These are phyloP conservation scores for Oryza glumipatula DNA, from an alignment of 176 grass and related monocot species.

Conservation along the genomic window DNA sequence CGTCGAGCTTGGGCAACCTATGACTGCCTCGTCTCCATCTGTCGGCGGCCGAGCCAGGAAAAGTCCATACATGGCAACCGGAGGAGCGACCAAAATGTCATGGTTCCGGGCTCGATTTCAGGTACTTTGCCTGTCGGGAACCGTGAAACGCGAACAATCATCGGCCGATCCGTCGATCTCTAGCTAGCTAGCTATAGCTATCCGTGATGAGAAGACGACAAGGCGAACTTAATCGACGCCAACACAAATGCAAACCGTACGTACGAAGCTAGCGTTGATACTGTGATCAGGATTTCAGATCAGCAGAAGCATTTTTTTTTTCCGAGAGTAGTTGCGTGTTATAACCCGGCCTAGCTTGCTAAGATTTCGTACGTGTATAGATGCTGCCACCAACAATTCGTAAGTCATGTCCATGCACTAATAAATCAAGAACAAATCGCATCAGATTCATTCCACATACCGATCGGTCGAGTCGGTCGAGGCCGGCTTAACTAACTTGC, in stretches of 20 bases:
- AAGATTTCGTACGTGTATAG: conserved; percentile 3
- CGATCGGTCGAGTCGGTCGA: conserved; percentile 4
- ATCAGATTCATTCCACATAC: conserved; percentile 50
- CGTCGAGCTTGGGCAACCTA: conserved; percentile 42
- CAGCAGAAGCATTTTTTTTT: neutral
- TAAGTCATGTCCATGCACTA: conserved; percentile 44
- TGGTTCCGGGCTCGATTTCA: conserved; percentile 47
- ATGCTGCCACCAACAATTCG: neutral
- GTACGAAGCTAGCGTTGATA: neutral
- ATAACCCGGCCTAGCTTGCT: neutral
- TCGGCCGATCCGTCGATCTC: neutral
- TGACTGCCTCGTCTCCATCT: conserved; percentile 12
- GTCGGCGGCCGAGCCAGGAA: neutral
- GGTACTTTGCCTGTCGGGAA: conserved; percentile 47
- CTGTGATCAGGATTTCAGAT: neutral
- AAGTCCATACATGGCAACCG: conserved; percentile 5
- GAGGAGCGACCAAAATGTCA: conserved; percentile 14
- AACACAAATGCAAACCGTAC: neutral
- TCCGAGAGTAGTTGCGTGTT: neutral
- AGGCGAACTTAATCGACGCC: neutral
- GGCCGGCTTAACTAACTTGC: conserved; percentile 19
- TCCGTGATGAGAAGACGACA: neutral
- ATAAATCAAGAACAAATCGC: conserved; percentile 7
- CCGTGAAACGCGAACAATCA: conserved; percentile 3
- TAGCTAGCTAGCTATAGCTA: neutral